phyloP scores from a whole-genome alignment of 306 rosid genomes.

The Ormosia semicastrata region DNA sequence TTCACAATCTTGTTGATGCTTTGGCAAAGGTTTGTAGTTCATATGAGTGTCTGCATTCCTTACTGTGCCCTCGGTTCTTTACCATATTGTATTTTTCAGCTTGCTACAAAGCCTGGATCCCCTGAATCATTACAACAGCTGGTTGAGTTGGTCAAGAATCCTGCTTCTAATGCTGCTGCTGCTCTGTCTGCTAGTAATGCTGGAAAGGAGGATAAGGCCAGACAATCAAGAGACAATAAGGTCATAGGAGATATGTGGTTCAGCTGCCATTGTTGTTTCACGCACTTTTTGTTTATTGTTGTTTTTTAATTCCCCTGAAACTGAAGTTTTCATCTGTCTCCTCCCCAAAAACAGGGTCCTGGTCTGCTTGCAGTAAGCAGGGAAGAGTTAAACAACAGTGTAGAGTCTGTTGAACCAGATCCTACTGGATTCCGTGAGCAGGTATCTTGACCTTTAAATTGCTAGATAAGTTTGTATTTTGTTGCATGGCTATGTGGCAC shows the following conservation, averaged over 20 bases:
- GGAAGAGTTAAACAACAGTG: slow-evolving; percentile 57
- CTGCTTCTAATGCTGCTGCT: slow-evolving; percentile 49
- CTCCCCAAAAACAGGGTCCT: slow-evolving; percentile 50
- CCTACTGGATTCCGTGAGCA: slow-evolving; percentile 90
- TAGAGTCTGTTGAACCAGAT: slow-evolving; percentile 76
- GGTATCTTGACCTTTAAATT: slow-evolving; percentile 47
- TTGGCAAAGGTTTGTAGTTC: slow-evolving; percentile 71
- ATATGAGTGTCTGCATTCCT: background rate
- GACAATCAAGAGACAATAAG: slow-evolving; percentile 78
- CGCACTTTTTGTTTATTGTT: background rate
- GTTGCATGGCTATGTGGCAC: background rate
- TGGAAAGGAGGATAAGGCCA: slow-evolving; percentile 88
- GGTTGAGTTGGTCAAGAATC: slow-evolving; percentile 84
- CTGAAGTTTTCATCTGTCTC: background rate
- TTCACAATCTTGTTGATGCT: slow-evolving; percentile 94
- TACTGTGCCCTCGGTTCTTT: background rate
- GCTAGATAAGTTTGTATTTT: background rate
- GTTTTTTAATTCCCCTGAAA: background rate
- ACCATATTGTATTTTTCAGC: slow-evolving; percentile 51
- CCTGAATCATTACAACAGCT: slow-evolving; percentile 85
- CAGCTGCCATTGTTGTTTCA: background rate
- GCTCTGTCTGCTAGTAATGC: slow-evolving; percentile 49
- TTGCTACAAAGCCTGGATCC: slow-evolving; percentile 88
- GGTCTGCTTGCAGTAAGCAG: slow-evolving; percentile 46
- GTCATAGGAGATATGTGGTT: slow-evolving; percentile 38